phyloP scores from a whole-genome alignment of 1,284 basidiomycete genomes.

The Marasmius oreades region DNA sequence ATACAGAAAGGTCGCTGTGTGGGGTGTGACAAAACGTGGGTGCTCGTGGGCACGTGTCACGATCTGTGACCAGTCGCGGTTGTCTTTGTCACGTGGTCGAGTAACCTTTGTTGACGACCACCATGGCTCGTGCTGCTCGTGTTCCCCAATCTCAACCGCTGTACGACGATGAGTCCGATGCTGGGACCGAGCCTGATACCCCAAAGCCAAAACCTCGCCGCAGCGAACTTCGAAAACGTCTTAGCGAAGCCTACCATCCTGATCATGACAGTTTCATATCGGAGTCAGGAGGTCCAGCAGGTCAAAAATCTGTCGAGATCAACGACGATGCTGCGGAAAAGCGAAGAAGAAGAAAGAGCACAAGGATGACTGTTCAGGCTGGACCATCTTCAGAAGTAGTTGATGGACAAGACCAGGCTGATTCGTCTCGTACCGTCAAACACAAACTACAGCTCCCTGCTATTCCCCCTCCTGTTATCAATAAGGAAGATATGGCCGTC shows the following conservation, averaged over 20 bases:
- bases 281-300: conserved; percentile 40
- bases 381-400: conserved; percentile 47
- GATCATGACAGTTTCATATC: conserved; percentile 47
- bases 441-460: conserved; percentile 63
- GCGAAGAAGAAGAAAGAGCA: conserved; percentile 69
- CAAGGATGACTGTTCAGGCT: conserved; percentile 53
- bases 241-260: conserved; percentile 50
- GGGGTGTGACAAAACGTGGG: neutral
- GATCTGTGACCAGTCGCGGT: conserved; percentile 6
- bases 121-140: conserved; percentile 22
- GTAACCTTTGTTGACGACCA: conserved; percentile 16
- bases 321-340: conserved; percentile 83
- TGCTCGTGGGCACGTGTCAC: no score
- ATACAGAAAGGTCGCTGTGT: no score
- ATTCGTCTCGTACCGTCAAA: conserved; percentile 41
- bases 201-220: conserved; percentile 42
- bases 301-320: conserved; percentile 59
- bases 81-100: conserved; percentile 9
- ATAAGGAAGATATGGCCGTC: conserved; percentile 75
- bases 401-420: conserved; percentile 32
- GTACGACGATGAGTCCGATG: conserved; percentile 35
- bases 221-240: conserved; percentile 49
- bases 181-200: conserved; percentile 45
- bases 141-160: conserved; percentile 24
- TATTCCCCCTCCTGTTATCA: conserved; percentile 56